Base-by-base conservation (phyloP, 257 asterid species). In the Thymus quinquecostatus region DNA sequence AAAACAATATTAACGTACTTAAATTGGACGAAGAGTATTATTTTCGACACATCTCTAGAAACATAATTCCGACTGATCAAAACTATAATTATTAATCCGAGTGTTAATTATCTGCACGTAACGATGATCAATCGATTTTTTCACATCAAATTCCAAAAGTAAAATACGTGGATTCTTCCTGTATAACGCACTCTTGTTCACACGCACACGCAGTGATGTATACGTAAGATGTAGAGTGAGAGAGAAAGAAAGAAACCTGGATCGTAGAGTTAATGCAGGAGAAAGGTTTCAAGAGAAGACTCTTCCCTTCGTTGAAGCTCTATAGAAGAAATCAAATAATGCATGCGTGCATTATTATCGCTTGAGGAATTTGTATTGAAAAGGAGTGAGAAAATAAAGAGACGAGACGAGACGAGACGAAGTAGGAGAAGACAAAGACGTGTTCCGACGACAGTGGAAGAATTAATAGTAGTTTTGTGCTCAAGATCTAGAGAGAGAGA, bases 191-290 rank as follows among this genome's bases (percentile, higher is more conserved):
- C 28, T 49, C 54, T 49, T 4, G 21, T 27, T 49, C 55, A 67
- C 10, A 51, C 8, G 28, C 41, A 56, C 67, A 70, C 12, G 8
- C 3, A 21, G 5, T 28, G 27, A 21, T 68, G 60, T 29, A 51
- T 59, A 44, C 27, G 21, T 21, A 21, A 21, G 21, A 12, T 4
- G 51, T 2, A 33, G 14, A 63, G 49, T 57, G 12, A 14, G 63
- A 2, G 30, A 68, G 43, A 67, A 10, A 14, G 67, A 2, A 32
- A 57, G 59, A 40, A 13, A 83, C 81, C 79, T 65, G 78, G 73
- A 73, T 47, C 41, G 28, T 34, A 69, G 27, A 2, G 3, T n/a
- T n/a, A 70, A 27, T 61, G 62, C 2, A 60, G 63, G 71, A 68
- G 75, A 36, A 50, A 32, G 69, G 6, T 72, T 68, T 54, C 1